A percentile compares a stretch with the other conserved stretches of the same genome.
Conservation (phyloP, 345 rosid species). For the Camelina sativa region DNA sequence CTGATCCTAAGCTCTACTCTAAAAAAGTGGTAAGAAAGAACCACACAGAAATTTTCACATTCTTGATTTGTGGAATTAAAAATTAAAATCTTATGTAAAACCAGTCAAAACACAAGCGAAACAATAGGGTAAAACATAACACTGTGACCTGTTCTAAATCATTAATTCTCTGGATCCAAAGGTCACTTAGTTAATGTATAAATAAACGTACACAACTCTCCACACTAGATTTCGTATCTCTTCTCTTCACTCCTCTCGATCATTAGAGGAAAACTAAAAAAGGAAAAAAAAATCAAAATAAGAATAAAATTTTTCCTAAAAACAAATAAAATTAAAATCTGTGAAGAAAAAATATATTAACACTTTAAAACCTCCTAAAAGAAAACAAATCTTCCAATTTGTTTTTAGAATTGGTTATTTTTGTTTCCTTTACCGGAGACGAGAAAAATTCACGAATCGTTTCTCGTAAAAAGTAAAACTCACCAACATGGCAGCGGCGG, state of each 20-base stretch:
- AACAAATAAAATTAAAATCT: background rate
- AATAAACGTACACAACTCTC: conserved; percentile 14
- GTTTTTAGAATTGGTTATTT: background rate
- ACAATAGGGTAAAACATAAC: background rate
- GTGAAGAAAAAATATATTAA: conserved; percentile 28
- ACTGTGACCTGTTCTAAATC: background rate
- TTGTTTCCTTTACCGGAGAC: background rate
- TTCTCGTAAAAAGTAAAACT: conserved; percentile 20
- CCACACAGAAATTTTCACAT: background rate
- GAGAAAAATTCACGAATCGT: background rate
- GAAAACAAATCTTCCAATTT: conserved; percentile 18
- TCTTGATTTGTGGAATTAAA: background rate
- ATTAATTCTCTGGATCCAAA: background rate
- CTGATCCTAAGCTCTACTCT: background rate
- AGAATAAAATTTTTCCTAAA: background rate
- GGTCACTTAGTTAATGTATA: conserved; percentile 10
- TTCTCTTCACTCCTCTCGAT: background rate
- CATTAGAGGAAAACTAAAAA: conserved; percentile 23
- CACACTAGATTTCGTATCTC: conserved; percentile 7
- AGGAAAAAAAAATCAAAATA: conserved; percentile 26
- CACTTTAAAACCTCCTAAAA: background rate
- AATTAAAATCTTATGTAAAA: background rate
- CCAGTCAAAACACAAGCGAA: background rate
- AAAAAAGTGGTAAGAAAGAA: background rate
- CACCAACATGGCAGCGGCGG: conserved; percentile 41